Conservation (phyloP, 176 grass and related monocot species). For the Bolboschoenus planiculmis region DNA sequence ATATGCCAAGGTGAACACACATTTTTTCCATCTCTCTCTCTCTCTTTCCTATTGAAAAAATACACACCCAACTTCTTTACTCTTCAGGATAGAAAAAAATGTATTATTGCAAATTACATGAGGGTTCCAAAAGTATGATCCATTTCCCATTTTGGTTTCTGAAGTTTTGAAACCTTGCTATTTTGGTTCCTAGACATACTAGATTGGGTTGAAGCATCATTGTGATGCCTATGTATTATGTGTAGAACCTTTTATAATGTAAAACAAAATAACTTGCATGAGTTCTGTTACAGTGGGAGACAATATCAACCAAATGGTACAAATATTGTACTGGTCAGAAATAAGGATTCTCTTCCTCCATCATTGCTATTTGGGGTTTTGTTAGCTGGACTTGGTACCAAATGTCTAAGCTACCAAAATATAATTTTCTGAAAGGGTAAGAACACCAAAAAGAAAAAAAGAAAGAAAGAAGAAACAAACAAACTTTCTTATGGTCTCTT, state of each 20-base stretch:
- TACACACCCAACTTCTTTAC: too few relatives aligned
- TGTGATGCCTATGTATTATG: not conserved
- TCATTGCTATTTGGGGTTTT: not conserved
- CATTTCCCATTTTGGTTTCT: not conserved
- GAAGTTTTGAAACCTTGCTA: not conserved
- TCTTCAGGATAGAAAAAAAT: not conserved
- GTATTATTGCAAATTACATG: not conserved
- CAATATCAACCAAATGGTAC: not conserved
- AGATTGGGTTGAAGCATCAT: not conserved
- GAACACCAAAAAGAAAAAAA: not conserved
- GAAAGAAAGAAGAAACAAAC: not conserved
- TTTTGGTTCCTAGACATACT: not conserved
- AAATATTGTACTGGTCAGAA: not conserved
- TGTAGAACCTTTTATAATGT: not conserved
- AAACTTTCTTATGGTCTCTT: not conserved
- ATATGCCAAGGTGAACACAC: conserved; percentile 66
- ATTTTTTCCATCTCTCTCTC: not conserved
- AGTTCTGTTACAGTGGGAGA: not conserved
- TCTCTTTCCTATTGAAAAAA: not conserved
- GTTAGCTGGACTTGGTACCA: not conserved
- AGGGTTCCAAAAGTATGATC: not conserved
- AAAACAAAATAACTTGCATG: not conserved
- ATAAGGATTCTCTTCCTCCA: not conserved
- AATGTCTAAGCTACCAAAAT: not conserved
- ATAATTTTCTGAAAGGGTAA: not conserved